Base-by-base conservation (phyloP, 352 stramenopile genomes). In the Achlya hypogyna region DNA sequence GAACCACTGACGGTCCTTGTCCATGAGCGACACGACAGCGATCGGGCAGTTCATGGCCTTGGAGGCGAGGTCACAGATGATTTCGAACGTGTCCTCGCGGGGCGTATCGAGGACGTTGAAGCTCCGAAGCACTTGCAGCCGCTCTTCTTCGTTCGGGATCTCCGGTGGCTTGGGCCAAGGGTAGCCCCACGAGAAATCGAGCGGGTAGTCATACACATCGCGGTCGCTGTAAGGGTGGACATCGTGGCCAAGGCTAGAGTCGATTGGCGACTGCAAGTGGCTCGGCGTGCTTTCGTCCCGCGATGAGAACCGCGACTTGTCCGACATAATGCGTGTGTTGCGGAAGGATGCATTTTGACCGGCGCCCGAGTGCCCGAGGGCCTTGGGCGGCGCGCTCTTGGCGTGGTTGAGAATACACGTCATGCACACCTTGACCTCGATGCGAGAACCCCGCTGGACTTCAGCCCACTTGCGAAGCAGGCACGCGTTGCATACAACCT, bases 401-500 rank as follows among this genome's bases (percentile, higher is more conserved):
- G 60, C 74, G 53, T 75, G 71, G 63, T 77, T 84, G 66, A 89
- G 80, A 22, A 91, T 75, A 63, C 84, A 93, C 40, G 84, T 84
- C 54, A 91, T 81, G 69, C 84, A 93, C 12, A 93, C 82, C 27
- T 82, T 82, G 51, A 93, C 84, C 27, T 78, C 78, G n/a, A 77
- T 89, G 71, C 72, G 69, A 10, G 75, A 77, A 9, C 87, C 75
- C 12, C 70, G 72, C 20, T 78, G 63, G 62, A 89, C 72, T 31
- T 84, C 64, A 3, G 81, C 77, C 29, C 81, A 83, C 74, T 90
- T 90, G 71, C 87, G 76, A 18, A 90, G 70, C 40, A 84, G 87
- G 75, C 84, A 93, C 54, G 78, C 79, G 65, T 78, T 91, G 77
- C 84, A 93, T 22, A 93, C 81, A 25, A 93, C 78, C 62, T 91